phyloP scores from a whole-genome alignment of 441 rosid species.

The Pelargonium cotyledonis region DNA sequence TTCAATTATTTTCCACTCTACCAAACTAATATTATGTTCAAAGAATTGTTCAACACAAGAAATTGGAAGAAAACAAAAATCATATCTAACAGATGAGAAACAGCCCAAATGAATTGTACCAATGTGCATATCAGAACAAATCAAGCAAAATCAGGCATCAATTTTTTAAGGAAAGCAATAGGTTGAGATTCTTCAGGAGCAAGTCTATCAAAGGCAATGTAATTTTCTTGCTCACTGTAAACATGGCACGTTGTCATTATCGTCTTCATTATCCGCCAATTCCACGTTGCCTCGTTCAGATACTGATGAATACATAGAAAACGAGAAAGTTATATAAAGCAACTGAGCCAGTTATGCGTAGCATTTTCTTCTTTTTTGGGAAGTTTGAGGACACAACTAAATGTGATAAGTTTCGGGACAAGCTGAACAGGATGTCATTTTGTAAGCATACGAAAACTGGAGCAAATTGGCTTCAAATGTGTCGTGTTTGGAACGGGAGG shows the following conservation, averaged over 20 bases:
- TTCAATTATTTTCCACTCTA: background rate
- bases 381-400: too few species aligned
- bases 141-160: conserved; percentile 73
- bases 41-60: background rate
- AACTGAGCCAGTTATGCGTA: background rate
- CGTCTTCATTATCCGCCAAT: conserved; percentile 86
- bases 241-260: conserved; percentile 83
- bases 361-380: background rate
- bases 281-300: conserved; percentile 78
- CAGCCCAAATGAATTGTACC: conserved; percentile 9
- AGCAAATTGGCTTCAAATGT: too few species aligned
- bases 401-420: too few species aligned
- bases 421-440: too few species aligned
- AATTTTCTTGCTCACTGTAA: conserved; percentile 57
- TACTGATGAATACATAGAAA: conserved; percentile 37
- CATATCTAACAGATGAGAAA: conserved; percentile 22
- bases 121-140: background rate
- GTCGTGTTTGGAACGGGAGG: too few species aligned
- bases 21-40: background rate
- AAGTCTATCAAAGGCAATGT: conserved; percentile 56
- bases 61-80: conserved; percentile 11
- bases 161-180: conserved; percentile 61
- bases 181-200: conserved; percentile 67
- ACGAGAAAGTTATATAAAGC: background rate
- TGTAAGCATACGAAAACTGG: too few species aligned